These are phyloP conservation scores for Aspergillus transmontanensis DNA, from an alignment of 2,329 filamentous ascomycete genomes.

Conservation along the genomic window DNA sequence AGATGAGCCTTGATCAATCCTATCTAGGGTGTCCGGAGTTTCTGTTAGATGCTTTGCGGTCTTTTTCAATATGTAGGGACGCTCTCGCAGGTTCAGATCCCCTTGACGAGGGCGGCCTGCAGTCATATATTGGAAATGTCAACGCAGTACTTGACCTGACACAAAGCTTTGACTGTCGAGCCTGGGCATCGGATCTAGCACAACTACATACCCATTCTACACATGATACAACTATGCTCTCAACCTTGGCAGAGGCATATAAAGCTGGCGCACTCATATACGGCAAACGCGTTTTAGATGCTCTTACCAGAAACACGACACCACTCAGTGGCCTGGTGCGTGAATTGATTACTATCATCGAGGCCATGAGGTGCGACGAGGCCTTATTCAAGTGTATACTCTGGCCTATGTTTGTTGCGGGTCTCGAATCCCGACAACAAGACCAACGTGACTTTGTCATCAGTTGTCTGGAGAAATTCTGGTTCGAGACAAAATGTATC, in stretches of 20 bases:
- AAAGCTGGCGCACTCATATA: constrained; percentile 18
- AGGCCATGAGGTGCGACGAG: constrained; percentile 5
- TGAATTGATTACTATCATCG: constrained; percentile 12
- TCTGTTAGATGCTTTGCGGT: constrained; percentile 12
- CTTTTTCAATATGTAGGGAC: constrained; percentile 16
- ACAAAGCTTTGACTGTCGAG: constrained; percentile 1
- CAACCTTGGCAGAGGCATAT: constrained; percentile 13
- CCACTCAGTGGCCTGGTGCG: not conserved
- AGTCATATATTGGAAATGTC: not conserved
- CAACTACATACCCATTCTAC: not conserved
- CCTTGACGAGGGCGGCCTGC: not conserved
- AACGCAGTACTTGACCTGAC: constrained; percentile 5
- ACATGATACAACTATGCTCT: not conserved
- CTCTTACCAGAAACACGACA: not conserved
- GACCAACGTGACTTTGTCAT: constrained; percentile 8
- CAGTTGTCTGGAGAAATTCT: constrained; percentile 16
- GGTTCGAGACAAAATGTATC: constrained; percentile 22
- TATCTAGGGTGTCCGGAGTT: constrained; percentile 19
- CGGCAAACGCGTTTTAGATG: constrained; percentile 13
- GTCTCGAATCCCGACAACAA: constrained; percentile 18
- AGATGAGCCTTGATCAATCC: constrained; percentile 7
- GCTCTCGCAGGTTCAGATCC: not conserved
- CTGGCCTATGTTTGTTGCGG: constrained; percentile 25
- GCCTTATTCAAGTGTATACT: constrained; percentile 26
- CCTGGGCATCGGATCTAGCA: not conserved